Evolutionary conservation across 805 yeast genomes (phyloP).

Genomic region (Ogataea dorogensis): DNA sequence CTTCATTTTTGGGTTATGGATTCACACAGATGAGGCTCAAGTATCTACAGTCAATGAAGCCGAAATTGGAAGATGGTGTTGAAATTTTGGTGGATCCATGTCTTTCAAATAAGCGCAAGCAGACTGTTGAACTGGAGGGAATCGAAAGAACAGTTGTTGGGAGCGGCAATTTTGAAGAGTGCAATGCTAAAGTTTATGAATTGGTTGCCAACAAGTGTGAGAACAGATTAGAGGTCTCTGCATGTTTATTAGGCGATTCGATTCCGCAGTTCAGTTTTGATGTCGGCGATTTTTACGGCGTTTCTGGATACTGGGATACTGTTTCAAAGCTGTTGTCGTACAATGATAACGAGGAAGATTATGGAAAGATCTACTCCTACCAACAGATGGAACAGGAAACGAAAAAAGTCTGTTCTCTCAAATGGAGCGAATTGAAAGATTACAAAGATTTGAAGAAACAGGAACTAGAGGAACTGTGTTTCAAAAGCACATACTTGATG

Average conservation of each 20-base stretch:
- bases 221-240: conserved; percentile 31
- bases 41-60: conserved; percentile 40
- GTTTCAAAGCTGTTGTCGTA: conserved; percentile 45
- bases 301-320: conserved; percentile 68
- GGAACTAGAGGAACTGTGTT: conserved; percentile 55
- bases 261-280: conserved; percentile 59
- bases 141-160: conserved; percentile 41
- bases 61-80: conserved; percentile 10
- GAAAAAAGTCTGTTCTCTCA: conserved; percentile 44
- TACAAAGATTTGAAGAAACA: conserved; percentile 38
- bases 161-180: conserved; percentile 47
- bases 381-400: conserved; percentile 44
- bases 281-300: conserved; percentile 57
- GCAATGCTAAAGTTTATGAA: conserved; percentile 48
- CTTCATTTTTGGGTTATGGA: conserved; percentile 61
- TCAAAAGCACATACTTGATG: conserved; percentile 59
- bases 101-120: conserved; percentile 45
- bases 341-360: conserved; percentile 21
- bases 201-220: conserved; percentile 35
- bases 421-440: conserved; percentile 30
- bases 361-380: conserved; percentile 45
- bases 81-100: conserved; percentile 50
- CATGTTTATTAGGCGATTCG: conserved; percentile 52
- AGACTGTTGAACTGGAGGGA: conserved; percentile 13
- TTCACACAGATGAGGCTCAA: conserved; percentile 51